These are phyloP conservation scores for Penicillium sp. DNA, from an alignment of 2,329 filamentous ascomycete species.

Conservation along the genomic window DNA sequence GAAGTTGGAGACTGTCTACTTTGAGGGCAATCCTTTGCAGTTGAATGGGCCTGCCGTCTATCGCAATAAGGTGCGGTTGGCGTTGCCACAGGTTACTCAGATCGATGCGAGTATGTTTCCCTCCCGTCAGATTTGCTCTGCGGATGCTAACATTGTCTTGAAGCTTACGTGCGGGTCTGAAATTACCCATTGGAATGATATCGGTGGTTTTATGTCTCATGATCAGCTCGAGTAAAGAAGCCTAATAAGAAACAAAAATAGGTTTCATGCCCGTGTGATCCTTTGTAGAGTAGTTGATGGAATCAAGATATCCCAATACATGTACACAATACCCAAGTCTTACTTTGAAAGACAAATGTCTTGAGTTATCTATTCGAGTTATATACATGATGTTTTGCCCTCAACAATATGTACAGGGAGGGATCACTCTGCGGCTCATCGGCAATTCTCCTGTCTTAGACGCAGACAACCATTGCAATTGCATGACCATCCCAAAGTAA, in stretches of 20 bases:
- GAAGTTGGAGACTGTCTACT: constrained; percentile 84
- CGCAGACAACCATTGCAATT: too few relatives aligned
- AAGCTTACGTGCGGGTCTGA: constrained; percentile 34
- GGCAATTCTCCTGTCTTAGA: too few relatives aligned
- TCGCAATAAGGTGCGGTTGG: constrained; percentile 86
- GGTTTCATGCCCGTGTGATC: not conserved
- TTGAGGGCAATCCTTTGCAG: constrained; percentile 92
- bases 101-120: constrained; percentile 92
- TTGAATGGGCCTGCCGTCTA: constrained; percentile 77
- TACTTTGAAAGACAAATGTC: not conserved
- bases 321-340: not conserved
- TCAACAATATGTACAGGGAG: too few relatives aligned
- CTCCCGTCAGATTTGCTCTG: not conserved
- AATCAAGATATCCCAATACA: not conserved
- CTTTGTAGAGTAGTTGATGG: not conserved
- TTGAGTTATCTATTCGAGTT: not conserved
- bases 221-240: not conserved
- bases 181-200: not conserved
- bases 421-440: too few relatives aligned
- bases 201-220: not conserved
- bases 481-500: too few relatives aligned
- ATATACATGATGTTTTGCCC: not conserved
- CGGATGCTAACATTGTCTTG: constrained; percentile 7
- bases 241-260: not conserved
- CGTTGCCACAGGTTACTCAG: constrained; percentile 83